These are phyloP conservation scores for Eimeria acervulina DNA, from an alignment of 169 alveolate genomes.

Conservation along the genomic window DNA sequence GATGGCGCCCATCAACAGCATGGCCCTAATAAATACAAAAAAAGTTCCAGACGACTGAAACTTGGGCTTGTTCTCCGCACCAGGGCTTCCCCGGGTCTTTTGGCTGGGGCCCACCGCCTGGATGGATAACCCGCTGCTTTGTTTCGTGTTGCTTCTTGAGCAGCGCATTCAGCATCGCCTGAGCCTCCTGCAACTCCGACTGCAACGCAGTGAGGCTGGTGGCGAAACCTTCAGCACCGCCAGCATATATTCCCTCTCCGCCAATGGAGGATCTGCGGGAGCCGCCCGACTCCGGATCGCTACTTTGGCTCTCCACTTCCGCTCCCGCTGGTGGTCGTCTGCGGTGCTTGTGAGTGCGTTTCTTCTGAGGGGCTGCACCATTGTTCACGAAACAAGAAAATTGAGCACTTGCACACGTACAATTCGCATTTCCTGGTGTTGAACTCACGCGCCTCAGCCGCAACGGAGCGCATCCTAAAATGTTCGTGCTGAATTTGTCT, in stretches of 20 bases:
- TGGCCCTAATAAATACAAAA: not conserved
- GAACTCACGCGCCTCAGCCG: not conserved
- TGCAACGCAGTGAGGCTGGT: constrained; percentile 41
- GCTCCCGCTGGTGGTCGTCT: not conserved
- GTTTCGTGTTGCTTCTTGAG: constrained; percentile 45
- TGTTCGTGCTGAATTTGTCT: not conserved
- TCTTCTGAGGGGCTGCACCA: constrained; percentile 51
- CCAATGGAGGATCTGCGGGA: not conserved
- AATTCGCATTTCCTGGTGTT: not conserved
- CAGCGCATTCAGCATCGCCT: constrained; percentile 50
- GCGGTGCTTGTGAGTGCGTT: constrained; percentile 13
- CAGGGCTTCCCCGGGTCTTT: constrained; percentile 66
- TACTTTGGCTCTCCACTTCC: constrained; percentile 37
- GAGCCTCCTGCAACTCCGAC: constrained; percentile 44
- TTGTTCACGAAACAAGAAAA: not conserved
- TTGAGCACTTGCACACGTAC: not conserved
- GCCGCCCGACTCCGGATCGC: not conserved
- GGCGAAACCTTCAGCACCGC: constrained; percentile 35
- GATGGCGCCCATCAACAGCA: not conserved
- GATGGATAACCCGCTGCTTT: constrained; percentile 37
- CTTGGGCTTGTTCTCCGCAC: constrained; percentile 9
- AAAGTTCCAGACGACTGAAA: not conserved
- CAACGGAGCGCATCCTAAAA: not conserved
- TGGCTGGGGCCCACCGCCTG: constrained; percentile 69
- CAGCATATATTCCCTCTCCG: constrained; percentile 18